These are phyloP conservation scores for Filobasidium wieringae DNA, from an alignment of 768 basidiomycete genomes.

Conservation along the genomic window DNA sequence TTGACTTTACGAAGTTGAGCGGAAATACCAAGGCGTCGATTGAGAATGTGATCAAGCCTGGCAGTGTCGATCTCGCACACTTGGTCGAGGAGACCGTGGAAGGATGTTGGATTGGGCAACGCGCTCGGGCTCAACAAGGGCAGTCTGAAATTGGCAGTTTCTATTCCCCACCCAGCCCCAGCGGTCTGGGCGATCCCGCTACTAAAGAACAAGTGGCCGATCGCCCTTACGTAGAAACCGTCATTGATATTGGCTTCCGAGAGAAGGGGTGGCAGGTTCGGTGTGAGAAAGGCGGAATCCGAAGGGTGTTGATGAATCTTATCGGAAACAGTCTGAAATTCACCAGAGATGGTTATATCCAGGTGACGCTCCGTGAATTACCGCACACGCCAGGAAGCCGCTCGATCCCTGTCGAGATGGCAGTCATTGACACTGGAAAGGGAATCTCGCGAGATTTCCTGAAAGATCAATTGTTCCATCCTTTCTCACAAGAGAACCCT, in stretches of 20 bases:
- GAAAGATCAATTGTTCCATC: conserved; percentile 91
- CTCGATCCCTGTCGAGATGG: conserved; percentile 65
- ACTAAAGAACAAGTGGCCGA: neutral
- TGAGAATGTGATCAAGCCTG: conserved; percentile 55
- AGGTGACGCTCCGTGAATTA: conserved; percentile 66
- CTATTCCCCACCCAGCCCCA: conserved; percentile 65
- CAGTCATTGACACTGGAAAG: conserved; percentile 83
- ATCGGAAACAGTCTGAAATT: conserved; percentile 92
- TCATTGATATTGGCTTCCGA: conserved; percentile 70
- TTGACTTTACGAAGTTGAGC: conserved; percentile 90
- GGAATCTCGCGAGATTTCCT: conserved; percentile 89
- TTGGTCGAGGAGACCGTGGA: conserved; percentile 49
- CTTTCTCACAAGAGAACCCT: conserved; percentile 93
- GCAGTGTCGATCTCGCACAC: conserved; percentile 32
- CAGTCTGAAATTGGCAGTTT: conserved; percentile 82
- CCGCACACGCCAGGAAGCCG: conserved; percentile 45
- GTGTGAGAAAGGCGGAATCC: conserved; percentile 84
- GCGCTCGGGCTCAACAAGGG: conserved; percentile 59
- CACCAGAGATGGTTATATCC: conserved; percentile 79
- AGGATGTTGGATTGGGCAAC: conserved; percentile 85
- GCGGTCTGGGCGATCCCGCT: conserved; percentile 8
- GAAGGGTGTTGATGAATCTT: conserved; percentile 84
- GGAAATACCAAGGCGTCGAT: conserved; percentile 68
- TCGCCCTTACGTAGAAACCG: conserved; percentile 58
- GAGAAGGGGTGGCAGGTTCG: conserved; percentile 72